These are phyloP conservation scores for Balakata baccata DNA, from an alignment of 345 rosid species.

Conservation along the genomic window DNA sequence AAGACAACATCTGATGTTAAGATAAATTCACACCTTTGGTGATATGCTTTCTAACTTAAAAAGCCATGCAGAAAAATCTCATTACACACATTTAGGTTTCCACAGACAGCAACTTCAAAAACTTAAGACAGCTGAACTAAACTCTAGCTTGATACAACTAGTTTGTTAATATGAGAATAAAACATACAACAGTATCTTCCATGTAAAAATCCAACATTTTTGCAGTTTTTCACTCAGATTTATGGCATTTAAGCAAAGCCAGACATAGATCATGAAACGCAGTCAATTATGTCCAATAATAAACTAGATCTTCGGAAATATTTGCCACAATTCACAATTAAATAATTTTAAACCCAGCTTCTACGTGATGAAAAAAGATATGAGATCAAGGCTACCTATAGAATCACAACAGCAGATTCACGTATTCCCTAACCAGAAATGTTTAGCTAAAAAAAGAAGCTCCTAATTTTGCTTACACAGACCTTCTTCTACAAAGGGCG, in stretches of 20 bases:
- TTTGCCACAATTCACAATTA: not conserved
- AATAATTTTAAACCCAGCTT: not conserved
- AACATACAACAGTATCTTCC: not conserved
- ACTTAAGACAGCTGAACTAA: not conserved
- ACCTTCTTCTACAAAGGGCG: slow-evolving; percentile 45
- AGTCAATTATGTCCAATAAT: not conserved
- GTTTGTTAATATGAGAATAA: not conserved
- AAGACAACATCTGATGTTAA: not conserved
- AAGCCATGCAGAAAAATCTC: not conserved
- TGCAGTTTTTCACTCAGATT: not conserved
- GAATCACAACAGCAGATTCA: not conserved
- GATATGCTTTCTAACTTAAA: not conserved
- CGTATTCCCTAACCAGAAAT: not conserved
- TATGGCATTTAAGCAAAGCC: not conserved
- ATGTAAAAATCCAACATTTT: not conserved
- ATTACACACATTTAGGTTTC: not conserved
- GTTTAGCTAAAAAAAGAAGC: not conserved
- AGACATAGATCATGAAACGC: not conserved
- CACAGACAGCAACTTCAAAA: not conserved
- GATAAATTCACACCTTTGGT: not conserved
- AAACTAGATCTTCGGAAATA: not conserved
- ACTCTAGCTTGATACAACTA: slow-evolving; percentile 1
- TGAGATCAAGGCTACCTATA: not conserved
- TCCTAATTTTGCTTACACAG: not conserved
- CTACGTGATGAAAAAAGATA: not conserved